Evolutionary conservation across 2,329 filamentous ascomycete species (phyloP).

Genomic region (Ophiosphaerella narmari): DNA sequence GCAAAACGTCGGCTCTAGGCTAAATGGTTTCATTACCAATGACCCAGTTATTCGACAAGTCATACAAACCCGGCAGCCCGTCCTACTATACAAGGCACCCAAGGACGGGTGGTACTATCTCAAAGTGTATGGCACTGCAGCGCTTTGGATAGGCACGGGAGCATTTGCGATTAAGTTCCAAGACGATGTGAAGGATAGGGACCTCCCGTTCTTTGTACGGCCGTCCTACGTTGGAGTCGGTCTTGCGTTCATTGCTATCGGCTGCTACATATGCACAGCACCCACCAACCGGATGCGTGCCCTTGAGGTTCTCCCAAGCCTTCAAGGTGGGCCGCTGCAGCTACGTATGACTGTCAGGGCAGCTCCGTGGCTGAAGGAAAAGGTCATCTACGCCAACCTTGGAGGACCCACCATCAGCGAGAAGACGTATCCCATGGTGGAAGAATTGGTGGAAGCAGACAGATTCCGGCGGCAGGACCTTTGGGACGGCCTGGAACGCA

Average conservation of each 20-base stretch:
- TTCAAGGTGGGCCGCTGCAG: constrained; percentile 34
- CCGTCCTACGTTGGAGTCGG: constrained; percentile 41
- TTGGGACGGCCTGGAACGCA: constrained; percentile 29
- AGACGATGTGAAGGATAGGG: constrained; percentile 34
- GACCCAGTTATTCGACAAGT: constrained; percentile 44
- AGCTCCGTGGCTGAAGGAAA: constrained; percentile 32
- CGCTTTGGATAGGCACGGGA: constrained; percentile 30
- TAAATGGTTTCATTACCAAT: constrained; percentile 21
- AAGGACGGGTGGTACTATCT: constrained; percentile 30
- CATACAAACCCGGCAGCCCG: constrained; percentile 32
- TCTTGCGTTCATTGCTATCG: constrained; percentile 33
- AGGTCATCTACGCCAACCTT: constrained; percentile 33
- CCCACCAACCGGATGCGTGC: constrained; percentile 36
- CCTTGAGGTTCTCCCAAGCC: constrained; percentile 36
- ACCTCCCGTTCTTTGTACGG: constrained; percentile 38
- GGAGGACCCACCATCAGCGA: constrained; percentile 36
- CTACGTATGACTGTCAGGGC: constrained; percentile 34
- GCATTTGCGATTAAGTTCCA: constrained; percentile 38
- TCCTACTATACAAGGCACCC: constrained; percentile 41
- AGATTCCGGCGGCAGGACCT: constrained; percentile 32
- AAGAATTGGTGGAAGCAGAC: constrained; percentile 38
- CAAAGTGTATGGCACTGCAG: constrained; percentile 35
- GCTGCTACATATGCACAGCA: constrained; percentile 37
- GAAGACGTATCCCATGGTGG: constrained; percentile 38
- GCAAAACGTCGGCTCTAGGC: constrained; percentile 10